These are phyloP conservation scores for Dimargaris cristalligena DNA, from an alignment of 192 early-diverging fungal genomes.

Conservation along the genomic window DNA sequence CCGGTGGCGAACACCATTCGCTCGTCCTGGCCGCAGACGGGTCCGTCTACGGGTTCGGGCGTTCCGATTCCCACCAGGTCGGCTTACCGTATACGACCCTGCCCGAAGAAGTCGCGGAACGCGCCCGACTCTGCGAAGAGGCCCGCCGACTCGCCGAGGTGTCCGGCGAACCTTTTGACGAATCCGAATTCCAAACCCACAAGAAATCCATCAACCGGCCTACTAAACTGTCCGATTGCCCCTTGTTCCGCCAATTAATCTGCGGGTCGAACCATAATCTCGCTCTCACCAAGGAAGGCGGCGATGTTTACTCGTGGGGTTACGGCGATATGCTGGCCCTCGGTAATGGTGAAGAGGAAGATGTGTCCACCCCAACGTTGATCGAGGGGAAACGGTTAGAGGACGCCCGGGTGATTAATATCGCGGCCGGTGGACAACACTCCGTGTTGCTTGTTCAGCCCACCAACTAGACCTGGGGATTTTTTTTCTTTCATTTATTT, in stretches of 20 bases:
- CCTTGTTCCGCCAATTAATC: slow-evolving; percentile 29
- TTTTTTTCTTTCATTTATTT: too few species aligned
- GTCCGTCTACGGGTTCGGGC: slow-evolving; percentile 61
- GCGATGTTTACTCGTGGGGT: slow-evolving; percentile 73
- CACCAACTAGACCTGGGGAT: neutral
- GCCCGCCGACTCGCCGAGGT: slow-evolving; percentile 7
- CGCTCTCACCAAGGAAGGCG: slow-evolving; percentile 35
- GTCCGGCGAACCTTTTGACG: slow-evolving; percentile 11
- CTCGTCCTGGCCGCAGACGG: slow-evolving; percentile 60
- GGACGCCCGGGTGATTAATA: slow-evolving; percentile 37
- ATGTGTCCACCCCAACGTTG: slow-evolving; percentile 43
- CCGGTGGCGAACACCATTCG: slow-evolving; percentile 79
- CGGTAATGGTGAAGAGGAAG: slow-evolving; percentile 59
- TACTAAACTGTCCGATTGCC: slow-evolving; percentile 27
- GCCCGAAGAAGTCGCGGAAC: slow-evolving; percentile 9
- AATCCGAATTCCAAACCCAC: slow-evolving; percentile 15
- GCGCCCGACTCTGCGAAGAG: slow-evolving; percentile 10
- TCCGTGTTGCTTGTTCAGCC: slow-evolving; percentile 32
- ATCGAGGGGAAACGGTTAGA: slow-evolving; percentile 52
- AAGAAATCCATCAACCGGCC: slow-evolving; percentile 44
- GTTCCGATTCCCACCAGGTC: slow-evolving; percentile 67
- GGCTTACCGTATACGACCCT: slow-evolving; percentile 40
- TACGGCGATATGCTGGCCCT: slow-evolving; percentile 74
- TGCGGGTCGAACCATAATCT: slow-evolving; percentile 45
- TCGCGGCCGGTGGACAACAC: slow-evolving; percentile 71